Base-by-base conservation (phyloP, 23 red algal genomes). In the Agarophyton chilense region DNA sequence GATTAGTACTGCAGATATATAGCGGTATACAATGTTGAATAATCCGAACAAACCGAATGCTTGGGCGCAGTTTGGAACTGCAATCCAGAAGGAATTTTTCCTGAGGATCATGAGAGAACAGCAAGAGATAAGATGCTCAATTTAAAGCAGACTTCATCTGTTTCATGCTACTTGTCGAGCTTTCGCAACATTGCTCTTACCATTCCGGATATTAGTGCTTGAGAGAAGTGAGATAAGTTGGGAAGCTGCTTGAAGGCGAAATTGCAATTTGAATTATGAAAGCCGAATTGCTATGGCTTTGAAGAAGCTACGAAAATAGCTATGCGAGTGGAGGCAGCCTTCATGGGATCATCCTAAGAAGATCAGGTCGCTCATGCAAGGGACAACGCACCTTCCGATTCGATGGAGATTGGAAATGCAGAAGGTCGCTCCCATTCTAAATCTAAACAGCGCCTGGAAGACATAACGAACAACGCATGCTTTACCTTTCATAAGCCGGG, bases 381-480 rank as follows among this genome's bases (percentile, higher is more conserved):
- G n/a, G n/a, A n/a, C n/a, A n/a, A n/a, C n/a, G n/a, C n/a, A n/a
- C n/a, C n/a, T n/a, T n/a, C n/a, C n/a, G n/a, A n/a, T n/a, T n/a
- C n/a, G n/a, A 47, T 12, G 44, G 44, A 47, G 12, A 47, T 86
- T 52, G 61, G 61, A 32, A 86, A 86, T n/a, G 13, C 49, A 1
- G 7, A 77, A 32, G 11, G 1, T 14, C 7, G 10, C 4, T 1
- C 10, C 2, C 43, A 39, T 3, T 21, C 46, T n/a, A 24, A 47
- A n/a, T 25, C 68, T n/a, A 44, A 44, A 10, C 68, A 74, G 13
- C 68, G 45, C 10, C 34, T 44, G 22, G 12, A 7, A 25, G 41
- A 74, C 24, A 49, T 60, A 29, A 45, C 18, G 35, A 62, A 83
- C 31, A 83, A 83, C 40, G 52, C 52, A 42, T 83, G 78, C 39